phyloP scores from a whole-genome alignment of 2,329 filamentous ascomycete species.

The Daldinia sp. region DNA sequence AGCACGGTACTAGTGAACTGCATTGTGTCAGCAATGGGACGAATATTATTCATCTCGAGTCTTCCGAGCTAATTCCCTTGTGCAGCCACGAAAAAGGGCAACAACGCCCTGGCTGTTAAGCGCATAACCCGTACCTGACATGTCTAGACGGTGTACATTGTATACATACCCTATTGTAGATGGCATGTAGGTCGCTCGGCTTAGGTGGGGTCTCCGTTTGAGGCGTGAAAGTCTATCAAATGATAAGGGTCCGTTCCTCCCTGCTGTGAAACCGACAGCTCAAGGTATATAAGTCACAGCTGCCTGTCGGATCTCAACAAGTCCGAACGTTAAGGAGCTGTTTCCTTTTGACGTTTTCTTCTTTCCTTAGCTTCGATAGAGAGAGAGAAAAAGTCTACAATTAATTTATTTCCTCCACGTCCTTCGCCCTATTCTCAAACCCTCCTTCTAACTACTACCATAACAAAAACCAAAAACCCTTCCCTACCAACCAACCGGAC shows the following conservation, averaged over 20 bases:
- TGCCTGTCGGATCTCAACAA: conserved; percentile 1
- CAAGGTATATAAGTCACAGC: conserved; percentile 31
- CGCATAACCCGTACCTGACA: no score
- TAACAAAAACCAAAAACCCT: not conserved
- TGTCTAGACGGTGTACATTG: not conserved
- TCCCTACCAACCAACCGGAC: conserved; percentile 28
- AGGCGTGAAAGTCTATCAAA: conserved; percentile 37
- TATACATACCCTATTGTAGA: not conserved
- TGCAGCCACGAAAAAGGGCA: not conserved
- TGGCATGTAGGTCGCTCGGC: conserved; percentile 15
- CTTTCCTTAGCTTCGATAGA: not conserved
- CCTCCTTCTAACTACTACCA: not conserved
- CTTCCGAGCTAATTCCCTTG: conserved; percentile 7
- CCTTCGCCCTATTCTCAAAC: not conserved
- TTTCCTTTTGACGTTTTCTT: conserved; percentile 1
- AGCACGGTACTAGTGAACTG: conserved; percentile 2
- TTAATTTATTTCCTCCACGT: conserved; percentile 3
- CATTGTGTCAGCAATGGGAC: conserved; percentile 26
- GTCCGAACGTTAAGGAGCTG: not conserved
- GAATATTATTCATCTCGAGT: conserved; percentile 31
- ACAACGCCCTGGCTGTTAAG: not conserved
- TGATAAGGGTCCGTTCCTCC: conserved; percentile 35
- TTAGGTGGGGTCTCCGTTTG: conserved; percentile 41
- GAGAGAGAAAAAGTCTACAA: not conserved
- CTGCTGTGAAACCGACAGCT: conserved; percentile 29